phyloP scores from a whole-genome alignment of 1,284 basidiomycete genomes.

The Malassezia dermatis region DNA sequence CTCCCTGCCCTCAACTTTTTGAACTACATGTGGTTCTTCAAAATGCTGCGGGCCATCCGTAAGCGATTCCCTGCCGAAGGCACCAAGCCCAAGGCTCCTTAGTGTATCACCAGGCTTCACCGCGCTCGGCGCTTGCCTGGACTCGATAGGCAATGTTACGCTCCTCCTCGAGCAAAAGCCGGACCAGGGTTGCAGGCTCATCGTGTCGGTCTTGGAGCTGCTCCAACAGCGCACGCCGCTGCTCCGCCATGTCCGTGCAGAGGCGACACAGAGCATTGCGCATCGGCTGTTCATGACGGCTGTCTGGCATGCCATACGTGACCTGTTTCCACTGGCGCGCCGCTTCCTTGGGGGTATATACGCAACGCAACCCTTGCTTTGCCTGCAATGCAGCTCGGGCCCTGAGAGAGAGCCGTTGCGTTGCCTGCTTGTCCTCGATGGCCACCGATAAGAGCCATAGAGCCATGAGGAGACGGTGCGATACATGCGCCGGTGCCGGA shows the following conservation, averaged over 20 bases:
- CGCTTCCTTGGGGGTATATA: conserved; percentile 16
- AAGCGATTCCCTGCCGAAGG: conserved; percentile 34
- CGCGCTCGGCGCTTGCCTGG: conserved; percentile 6
- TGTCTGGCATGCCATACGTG: conserved; percentile 4
- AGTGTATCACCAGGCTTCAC: conserved; percentile 22
- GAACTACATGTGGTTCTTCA: conserved; percentile 49
- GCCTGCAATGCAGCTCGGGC: background rate
- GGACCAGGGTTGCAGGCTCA: conserved; percentile 17
- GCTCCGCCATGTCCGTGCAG: background rate
- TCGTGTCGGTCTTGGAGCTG: background rate
- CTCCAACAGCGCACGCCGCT: background rate
- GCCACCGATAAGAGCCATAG: conserved; percentile 27
- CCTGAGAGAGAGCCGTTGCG: background rate
- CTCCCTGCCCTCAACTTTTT: conserved; percentile 34
- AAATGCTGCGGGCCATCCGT: conserved; percentile 43
- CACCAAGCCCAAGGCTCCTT: background rate
- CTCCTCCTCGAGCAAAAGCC: conserved; percentile 24
- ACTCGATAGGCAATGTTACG: conserved; percentile 19
- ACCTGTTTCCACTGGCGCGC: conserved; percentile 22
- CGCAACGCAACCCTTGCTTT: background rate
- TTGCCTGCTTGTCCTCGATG: background rate
- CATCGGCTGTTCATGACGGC: conserved; percentile 4
- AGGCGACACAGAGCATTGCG: background rate
- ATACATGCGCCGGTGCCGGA: conserved; percentile 36
- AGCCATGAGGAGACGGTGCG: conserved; percentile 33